phyloP scores from a whole-genome alignment of 1,284 basidiomycete genomes.

The Austroboletus sp. region DNA sequence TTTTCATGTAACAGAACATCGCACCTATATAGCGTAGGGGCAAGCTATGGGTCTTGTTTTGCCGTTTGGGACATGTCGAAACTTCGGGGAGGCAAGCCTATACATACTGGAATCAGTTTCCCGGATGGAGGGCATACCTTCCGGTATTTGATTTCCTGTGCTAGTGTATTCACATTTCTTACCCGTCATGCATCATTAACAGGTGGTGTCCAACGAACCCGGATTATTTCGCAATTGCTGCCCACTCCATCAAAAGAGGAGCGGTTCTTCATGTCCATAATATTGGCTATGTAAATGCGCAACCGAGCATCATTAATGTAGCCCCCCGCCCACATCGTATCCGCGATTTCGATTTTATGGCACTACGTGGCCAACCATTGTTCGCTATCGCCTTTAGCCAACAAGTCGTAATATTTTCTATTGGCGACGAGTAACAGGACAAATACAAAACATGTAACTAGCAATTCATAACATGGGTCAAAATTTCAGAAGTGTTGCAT shows the following conservation, averaged over 20 bases:
- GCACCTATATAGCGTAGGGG: constrained; percentile 56
- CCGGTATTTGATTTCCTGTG: constrained; percentile 40
- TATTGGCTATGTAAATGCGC: constrained; percentile 52
- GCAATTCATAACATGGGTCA: constrained; percentile 8
- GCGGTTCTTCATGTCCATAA: constrained; percentile 66
- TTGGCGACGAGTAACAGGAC: constrained; percentile 39
- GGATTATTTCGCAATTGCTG: constrained; percentile 68
- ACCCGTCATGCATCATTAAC: constrained; percentile 4
- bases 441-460: constrained; percentile 21
- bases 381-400: constrained; percentile 61
- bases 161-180: constrained; percentile 1
- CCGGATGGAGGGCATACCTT: constrained; percentile 61
- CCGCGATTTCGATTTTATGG: constrained; percentile 70
- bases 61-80: constrained; percentile 68
- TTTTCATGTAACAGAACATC: constrained; percentile 9
- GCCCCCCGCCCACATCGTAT: constrained; percentile 57
- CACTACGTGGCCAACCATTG: constrained; percentile 48
- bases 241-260: constrained; percentile 50
- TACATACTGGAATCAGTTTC: constrained; percentile 51
- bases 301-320: constrained; percentile 54
- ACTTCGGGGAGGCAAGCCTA: constrained; percentile 65
- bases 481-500: background rate
- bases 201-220: constrained; percentile 73
- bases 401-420: constrained; percentile 46
- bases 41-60: constrained; percentile 61